These are phyloP conservation scores for Pleurotus eryngii DNA, from an alignment of 768 basidiomycete species.

Conservation along the genomic window DNA sequence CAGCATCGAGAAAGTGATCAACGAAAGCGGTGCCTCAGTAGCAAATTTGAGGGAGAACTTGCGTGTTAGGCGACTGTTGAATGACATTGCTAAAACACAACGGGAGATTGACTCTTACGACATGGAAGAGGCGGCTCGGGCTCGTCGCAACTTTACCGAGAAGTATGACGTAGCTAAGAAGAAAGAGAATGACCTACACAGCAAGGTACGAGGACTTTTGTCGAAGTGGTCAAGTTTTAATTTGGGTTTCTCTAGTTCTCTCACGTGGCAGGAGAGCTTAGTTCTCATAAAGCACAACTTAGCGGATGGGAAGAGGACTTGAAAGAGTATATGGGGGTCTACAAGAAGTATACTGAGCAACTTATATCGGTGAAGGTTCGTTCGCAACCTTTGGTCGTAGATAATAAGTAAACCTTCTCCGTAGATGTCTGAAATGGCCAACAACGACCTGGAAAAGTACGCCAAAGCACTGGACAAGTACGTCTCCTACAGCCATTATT, in stretches of 20 bases:
- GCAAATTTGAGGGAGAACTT: slow-evolving; percentile 82
- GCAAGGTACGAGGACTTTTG: slow-evolving; percentile 42
- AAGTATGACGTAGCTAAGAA: slow-evolving; percentile 71
- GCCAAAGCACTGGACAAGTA: slow-evolving; percentile 96
- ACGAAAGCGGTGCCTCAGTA: slow-evolving; percentile 64
- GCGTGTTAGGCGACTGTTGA: slow-evolving; percentile 64
- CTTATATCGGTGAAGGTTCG: slow-evolving; percentile 91
- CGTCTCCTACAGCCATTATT: slow-evolving; percentile 20
- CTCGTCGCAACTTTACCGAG: slow-evolving; percentile 80
- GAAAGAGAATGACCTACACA: slow-evolving; percentile 69
- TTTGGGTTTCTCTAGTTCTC: slow-evolving; percentile 48
- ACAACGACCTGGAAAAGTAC: slow-evolving; percentile 95
- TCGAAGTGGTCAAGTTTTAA: background rate
- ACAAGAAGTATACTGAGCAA: slow-evolving; percentile 85
- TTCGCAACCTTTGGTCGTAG: background rate
- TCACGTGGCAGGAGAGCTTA: slow-evolving; percentile 81
- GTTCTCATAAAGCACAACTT: slow-evolving; percentile 64
- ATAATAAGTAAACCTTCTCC: background rate
- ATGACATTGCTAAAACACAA: slow-evolving; percentile 65
- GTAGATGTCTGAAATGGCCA: slow-evolving; percentile 97
- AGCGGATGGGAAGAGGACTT: slow-evolving; percentile 67
- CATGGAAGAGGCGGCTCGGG: slow-evolving; percentile 83
- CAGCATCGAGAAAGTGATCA: slow-evolving; percentile 73
- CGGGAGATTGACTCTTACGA: slow-evolving; percentile 72
- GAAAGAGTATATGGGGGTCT: slow-evolving; percentile 83